Evolutionary conservation across 805 yeast genomes (phyloP).

Genomic region (Zygoascus tannicola): DNA sequence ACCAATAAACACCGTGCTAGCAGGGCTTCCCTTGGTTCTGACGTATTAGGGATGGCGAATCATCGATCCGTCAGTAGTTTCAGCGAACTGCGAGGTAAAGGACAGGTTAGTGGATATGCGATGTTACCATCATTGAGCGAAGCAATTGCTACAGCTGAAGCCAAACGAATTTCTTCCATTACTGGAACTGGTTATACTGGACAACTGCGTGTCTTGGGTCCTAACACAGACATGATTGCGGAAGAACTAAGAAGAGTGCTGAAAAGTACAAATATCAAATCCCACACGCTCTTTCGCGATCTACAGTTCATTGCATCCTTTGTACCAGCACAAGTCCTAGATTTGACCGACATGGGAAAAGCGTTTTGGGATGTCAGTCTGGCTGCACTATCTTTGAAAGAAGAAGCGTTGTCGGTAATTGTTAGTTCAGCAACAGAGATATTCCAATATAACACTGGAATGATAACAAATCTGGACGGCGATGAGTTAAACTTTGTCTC

Average conservation of each 20-base stretch:
- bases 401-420: constrained; percentile 17
- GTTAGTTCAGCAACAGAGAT: constrained; percentile 19
- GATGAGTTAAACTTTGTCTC: constrained; percentile 13
- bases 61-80: not conserved
- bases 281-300: constrained; percentile 28
- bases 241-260: constrained; percentile 26
- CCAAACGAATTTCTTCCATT: constrained; percentile 15
- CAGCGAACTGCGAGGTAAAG: constrained; percentile 1
- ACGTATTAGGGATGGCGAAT: constrained; percentile 7
- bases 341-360: constrained; percentile 23
- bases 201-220: constrained; percentile 9
- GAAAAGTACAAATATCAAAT: constrained; percentile 19
- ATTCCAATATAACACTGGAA: constrained; percentile 18
- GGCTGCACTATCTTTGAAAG: constrained; percentile 26
- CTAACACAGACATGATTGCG: constrained; percentile 26
- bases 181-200: constrained; percentile 11
- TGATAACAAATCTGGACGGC: constrained; percentile 7
- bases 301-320: constrained; percentile 28
- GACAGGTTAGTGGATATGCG: constrained; percentile 2
- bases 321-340: constrained; percentile 24
- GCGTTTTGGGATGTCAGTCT: constrained; percentile 31
- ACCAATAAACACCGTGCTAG: constrained; percentile 5
- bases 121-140: constrained; percentile 17
- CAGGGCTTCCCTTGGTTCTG: constrained; percentile 16
- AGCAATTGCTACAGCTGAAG: constrained; percentile 19